Base-by-base conservation (phyloP, 192 early-diverging fungal genomes). In the Linnemannia exigua region DNA sequence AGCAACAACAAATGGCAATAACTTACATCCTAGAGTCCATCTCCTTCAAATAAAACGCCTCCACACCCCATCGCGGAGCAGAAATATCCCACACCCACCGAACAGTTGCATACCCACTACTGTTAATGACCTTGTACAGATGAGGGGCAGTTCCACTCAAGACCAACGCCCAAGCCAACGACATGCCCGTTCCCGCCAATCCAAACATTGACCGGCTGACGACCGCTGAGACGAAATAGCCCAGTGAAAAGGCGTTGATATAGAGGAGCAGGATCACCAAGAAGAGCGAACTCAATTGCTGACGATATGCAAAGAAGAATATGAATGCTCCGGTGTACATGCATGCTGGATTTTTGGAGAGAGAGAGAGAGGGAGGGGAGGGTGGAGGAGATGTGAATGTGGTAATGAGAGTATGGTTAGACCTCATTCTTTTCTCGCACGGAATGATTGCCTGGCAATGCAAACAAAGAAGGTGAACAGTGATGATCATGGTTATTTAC, bases 31-130 rank as follows among this genome's bases (percentile, higher is more conserved):
- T 74, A 2, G 78, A 77, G 2, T 74, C 36, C 52, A 92, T 80
- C 75, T 94, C 93, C 58, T 88, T 88, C 46, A 94, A 72, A 76
- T 89, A 94, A 33, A 89, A 87, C 17, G 93, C 89, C 79, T 94
- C 93, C 51, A 94, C 88, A 17, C 87, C 89, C 90, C 91, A 94
- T 15, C 93, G 88, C 28, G 92, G 93, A 2, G 93, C 92, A 47
- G 75, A 77, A 37, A 83, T 51, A 37, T 76, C 25, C 93, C 93
- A 94, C 3, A 94, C 17, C 89, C 90, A 94, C 48, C 80, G 73
- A 71, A 94, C 67, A 25, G 71, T 68, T 7, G 50, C 61, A 52
- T 84, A 89, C n/a, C 69, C 63, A 22, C 7, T 14, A 69, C 36
- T 70, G 44, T 16, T 70, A 48, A 77, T 58, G 38, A 93, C 89